phyloP scores from a whole-genome alignment of 164 flowering plant species.

The Saururus chinensis region DNA sequence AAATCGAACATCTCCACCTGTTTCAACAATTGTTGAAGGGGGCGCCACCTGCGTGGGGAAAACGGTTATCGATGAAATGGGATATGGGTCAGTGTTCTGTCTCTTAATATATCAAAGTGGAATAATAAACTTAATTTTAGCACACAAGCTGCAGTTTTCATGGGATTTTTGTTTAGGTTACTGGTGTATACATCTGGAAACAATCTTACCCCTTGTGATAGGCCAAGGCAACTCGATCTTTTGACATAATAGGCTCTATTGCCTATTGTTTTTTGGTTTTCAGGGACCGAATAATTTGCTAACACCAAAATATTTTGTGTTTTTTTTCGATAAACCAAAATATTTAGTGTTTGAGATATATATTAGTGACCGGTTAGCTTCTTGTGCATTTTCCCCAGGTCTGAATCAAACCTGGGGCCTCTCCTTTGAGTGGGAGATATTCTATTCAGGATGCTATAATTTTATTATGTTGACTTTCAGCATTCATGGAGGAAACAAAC shows the following conservation, averaged over 20 bases:
- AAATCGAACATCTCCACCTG: conserved; percentile 46
- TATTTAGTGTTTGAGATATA: too few species aligned
- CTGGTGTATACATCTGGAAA: neutral
- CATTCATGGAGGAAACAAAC: conserved; percentile 72
- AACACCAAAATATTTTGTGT: too few species aligned
- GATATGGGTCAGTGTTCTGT: conserved; percentile 38
- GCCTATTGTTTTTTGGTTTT: too few species aligned
- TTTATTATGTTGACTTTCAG: conserved; percentile 24
- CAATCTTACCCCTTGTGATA: too few species aligned
- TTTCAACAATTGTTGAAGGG: conserved; percentile 66
- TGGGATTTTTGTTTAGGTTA: neutral
- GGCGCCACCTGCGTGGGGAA: conserved; percentile 89
- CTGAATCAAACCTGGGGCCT: too few species aligned
- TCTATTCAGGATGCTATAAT: too few species aligned
- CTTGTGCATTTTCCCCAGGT: too few species aligned
- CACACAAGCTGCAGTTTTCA: too few species aligned
- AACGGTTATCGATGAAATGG: conserved; percentile 82
- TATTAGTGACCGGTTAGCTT: too few species aligned
- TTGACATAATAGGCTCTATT: neutral
- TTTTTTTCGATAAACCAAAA: too few species aligned
- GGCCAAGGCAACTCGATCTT: neutral
- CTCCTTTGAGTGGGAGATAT: too few species aligned
- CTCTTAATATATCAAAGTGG: neutral
- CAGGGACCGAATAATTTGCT: too few species aligned
- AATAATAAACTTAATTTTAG: neutral